Base-by-base conservation (phyloP, 495 filamentous ascomycete species). In the Trichocladium antarcticum region DNA sequence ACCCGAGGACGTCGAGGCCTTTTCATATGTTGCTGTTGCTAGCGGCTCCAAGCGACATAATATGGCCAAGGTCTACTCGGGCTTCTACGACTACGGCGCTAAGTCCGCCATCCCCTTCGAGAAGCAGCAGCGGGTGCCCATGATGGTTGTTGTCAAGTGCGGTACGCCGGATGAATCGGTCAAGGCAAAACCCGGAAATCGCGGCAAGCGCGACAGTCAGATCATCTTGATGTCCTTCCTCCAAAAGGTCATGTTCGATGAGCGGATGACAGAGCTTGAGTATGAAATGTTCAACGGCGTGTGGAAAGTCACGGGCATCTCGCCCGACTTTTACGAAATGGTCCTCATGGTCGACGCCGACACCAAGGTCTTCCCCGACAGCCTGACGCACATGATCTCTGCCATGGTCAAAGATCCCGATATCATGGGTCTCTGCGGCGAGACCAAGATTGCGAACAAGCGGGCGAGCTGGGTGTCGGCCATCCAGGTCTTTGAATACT, bases 401-500 rank as follows among this genome's bases (percentile, higher is more conserved):
- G 93, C 93, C 51, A 94, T 99, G 93, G 89, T 99, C 58, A 92
- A 95, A 63, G 93, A 99, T 62, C 93, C 92, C 17, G 92, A 97
- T 49, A 89, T 99, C 61, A 99, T 99, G 93, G 93, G 93, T 44
- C 76, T 99, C 20, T 99, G 93, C 60, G 93, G 93, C 50, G 92
- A 99, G 69, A 99, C 93, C 17, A 99, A 97, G 75, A 99, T 99
- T 66, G 92, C 93, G 53, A 99, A 99, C 74, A 99, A 99, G 68
- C 81, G 82, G 16, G 79, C 83, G 37, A 87, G 79, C 55, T 99
- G 90, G 89, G 89, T 97, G 21, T 85, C 87, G 10, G 93, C 93
- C 76, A 99, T 99, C 61, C 93, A 99, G 71, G 93, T 99, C n/a
- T 99, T 99, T 59, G 93, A 99, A 72, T 96, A 98, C 70, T 99